phyloP scores from a whole-genome alignment of 2,329 filamentous ascomycete species.

The Chaetoscypha palmicola region DNA sequence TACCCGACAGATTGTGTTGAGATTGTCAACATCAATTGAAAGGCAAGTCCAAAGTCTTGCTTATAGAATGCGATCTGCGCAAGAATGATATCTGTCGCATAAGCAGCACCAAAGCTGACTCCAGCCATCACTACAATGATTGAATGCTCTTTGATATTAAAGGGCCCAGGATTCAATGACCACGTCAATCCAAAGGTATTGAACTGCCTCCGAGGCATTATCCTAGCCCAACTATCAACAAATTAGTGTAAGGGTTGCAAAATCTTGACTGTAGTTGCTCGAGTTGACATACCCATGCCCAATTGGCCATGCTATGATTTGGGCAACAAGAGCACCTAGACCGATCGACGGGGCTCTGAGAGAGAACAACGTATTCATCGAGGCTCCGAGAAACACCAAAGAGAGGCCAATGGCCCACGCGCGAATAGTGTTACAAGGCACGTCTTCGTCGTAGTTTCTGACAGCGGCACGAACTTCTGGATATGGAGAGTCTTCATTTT shows the following conservation, averaged over 20 bases:
- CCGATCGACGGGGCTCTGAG: constrained; percentile 25
- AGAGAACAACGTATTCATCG: constrained; percentile 28
- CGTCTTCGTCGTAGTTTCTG: constrained; percentile 54
- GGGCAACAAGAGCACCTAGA: constrained; percentile 37
- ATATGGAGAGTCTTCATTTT: constrained; percentile 22
- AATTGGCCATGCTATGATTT: constrained; percentile 34
- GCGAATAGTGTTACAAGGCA: constrained; percentile 59
- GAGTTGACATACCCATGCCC: constrained; percentile 38
- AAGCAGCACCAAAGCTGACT: constrained; percentile 36
- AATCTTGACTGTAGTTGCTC: background rate
- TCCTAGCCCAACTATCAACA: constrained; percentile 39
- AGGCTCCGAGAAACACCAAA: constrained; percentile 29
- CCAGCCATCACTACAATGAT: constrained; percentile 55
- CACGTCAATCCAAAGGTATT: constrained; percentile 46
- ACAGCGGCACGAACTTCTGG: constrained; percentile 44
- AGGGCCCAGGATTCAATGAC: constrained; percentile 59
- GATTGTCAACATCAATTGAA: constrained; percentile 52
- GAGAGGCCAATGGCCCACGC: constrained; percentile 54
- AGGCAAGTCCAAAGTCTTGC: constrained; percentile 56
- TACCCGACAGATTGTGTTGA: constrained; percentile 58
- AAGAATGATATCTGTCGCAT: constrained; percentile 67
- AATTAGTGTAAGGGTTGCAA: background rate
- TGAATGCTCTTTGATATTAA: constrained; percentile 64
- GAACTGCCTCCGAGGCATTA: constrained; percentile 22
- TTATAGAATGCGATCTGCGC: constrained; percentile 67